A percentile compares a stretch with the other conserved stretches of the same genome.
phyloP scores from a whole-genome alignment of 2,329 filamentous ascomycete genomes.

The Colletotrichum nymphaeae region DNA sequence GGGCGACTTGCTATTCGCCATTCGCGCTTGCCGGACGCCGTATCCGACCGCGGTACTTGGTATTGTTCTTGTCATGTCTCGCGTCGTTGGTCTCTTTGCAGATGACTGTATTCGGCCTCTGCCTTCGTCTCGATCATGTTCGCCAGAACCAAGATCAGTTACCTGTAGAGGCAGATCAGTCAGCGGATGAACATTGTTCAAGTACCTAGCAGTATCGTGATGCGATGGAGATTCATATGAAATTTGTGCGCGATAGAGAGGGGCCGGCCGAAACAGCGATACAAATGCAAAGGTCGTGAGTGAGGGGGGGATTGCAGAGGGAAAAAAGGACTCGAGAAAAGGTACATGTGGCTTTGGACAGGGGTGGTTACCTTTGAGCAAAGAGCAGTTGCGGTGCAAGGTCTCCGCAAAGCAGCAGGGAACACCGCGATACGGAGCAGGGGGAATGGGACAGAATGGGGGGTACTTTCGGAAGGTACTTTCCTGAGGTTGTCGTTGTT shows the following conservation, averaged over 20 bases:
- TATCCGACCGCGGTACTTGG: background rate
- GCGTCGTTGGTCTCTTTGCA: background rate
- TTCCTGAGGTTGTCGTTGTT: background rate
- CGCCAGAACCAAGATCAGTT: background rate
- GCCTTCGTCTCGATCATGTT: background rate
- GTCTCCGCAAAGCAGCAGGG: background rate
- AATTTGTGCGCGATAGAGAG: background rate
- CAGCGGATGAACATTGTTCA: background rate
- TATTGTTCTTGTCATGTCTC: background rate
- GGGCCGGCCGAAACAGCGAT: background rate
- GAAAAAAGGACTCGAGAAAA: background rate
- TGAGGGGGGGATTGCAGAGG: background rate
- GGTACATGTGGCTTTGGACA: background rate
- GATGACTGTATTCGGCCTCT: background rate
- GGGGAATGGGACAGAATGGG: background rate
- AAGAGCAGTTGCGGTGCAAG: constrained; percentile 5
- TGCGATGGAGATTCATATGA: background rate
- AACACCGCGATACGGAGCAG: background rate
- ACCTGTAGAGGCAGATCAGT: background rate
- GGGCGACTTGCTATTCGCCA: background rate
- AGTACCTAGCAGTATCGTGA: background rate
- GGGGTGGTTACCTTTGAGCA: background rate
- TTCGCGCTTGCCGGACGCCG: background rate
- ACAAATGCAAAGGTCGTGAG: background rate
- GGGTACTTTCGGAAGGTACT: background rate